Conservation (phyloP, 768 basidiomycete species). For the Naematelia aurantialba region DNA sequence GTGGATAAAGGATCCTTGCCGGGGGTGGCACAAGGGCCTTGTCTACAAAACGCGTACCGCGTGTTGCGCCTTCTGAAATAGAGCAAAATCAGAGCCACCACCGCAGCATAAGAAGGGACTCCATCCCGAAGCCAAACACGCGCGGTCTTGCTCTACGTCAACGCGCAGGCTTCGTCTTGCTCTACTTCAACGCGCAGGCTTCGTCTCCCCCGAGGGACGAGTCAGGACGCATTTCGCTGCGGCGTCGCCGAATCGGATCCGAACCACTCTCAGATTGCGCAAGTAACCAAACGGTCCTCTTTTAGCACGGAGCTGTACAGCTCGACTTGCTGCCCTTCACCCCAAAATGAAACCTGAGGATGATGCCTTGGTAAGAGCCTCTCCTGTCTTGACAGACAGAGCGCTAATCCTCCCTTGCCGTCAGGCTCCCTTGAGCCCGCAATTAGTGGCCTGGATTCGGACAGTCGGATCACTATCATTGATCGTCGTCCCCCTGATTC, state of each 20-base stretch:
- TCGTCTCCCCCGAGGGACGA: too few relatives aligned
- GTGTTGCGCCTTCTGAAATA: neutral
- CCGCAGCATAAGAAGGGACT: neutral
- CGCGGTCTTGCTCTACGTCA: neutral
- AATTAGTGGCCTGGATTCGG: slow-evolving; percentile 27
- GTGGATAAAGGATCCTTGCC: too few relatives aligned
- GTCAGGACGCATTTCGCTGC: too few relatives aligned
- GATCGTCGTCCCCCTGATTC: slow-evolving; percentile 25
- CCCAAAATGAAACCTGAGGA: neutral
- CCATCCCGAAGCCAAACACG: neutral
- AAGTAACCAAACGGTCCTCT: neutral
- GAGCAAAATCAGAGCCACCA: neutral
- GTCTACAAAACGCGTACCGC: neutral
- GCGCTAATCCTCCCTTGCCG: neutral
- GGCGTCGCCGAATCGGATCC: too few relatives aligned
- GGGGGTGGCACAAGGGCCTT: too few relatives aligned
- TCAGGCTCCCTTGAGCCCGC: neutral
- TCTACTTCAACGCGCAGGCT: too few relatives aligned
- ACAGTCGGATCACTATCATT: slow-evolving; percentile 33
- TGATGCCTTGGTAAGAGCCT: neutral
- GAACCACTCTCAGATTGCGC: neutral
- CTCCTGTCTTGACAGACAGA: neutral
- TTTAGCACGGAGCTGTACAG: neutral
- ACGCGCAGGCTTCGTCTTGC: too few relatives aligned
- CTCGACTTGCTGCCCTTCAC: neutral